Base-by-base conservation (phyloP, 345 rosid species). In the Salix udensis region DNA sequence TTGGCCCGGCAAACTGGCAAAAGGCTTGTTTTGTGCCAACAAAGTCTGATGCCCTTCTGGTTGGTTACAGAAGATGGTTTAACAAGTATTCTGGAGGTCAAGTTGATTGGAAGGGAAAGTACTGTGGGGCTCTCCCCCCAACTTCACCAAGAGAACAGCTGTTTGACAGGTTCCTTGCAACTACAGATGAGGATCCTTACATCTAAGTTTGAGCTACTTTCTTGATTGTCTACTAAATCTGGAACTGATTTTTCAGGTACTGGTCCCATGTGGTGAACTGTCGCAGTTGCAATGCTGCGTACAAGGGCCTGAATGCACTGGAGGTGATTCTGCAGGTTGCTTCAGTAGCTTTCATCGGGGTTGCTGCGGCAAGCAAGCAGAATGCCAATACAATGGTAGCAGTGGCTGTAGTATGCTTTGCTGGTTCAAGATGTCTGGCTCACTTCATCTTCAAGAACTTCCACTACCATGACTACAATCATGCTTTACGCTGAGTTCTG, bases 21-120 rank as follows among this genome's bases (percentile, higher is more conserved):
- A 92, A 91, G 71, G 88, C 90, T 67, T 92, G 97, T 82, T 94
- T 89, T 68, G 81, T 91, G 74, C 97, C 97, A 39, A 92, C 95
- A 24, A 87, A 90, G 71, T 84, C 98, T 11, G 97, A 92, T 78
- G 91, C 88, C 8, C 85, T 84, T 23, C 92, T 94, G 64, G 88
- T 92, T 69, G 85, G 89, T 40, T 92, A 89, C 84, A 88, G 97
- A 77, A 89, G 86, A 78, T 94, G 98, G 98, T 77, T 89, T 69
- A 91, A 85, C 78, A 94, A 86, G 77, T 89, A 89, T 76, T 83
- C 89, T 1, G 90, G 84, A 2, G 84, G 93, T 75, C 86, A 87
- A 62, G 80, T 94, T 23, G 88, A 91, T 40, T 91, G 98, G 98
- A 84, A 82, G 83, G 89, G 94, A 78, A 91, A 88, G 86, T 92